A percentile compares a stretch with the other conserved stretches of the same genome.
phyloP scores from a whole-genome alignment of 1,139 yeast species.

The Lodderomyces metapsilosis region DNA sequence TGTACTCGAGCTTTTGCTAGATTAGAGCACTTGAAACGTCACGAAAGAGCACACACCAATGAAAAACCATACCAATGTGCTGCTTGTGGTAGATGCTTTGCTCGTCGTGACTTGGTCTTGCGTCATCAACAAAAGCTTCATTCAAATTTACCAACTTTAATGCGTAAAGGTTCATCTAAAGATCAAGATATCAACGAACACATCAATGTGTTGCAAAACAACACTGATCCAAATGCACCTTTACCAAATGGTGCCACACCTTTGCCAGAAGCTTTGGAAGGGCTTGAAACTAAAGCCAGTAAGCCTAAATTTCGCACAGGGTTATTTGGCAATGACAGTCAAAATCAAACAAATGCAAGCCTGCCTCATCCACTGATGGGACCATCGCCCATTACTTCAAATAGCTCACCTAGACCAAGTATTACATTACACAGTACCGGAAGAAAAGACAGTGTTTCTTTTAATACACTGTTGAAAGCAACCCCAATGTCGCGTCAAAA shows the following conservation, averaged over 20 bases:
- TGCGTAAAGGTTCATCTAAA: slow-evolving; percentile 21
- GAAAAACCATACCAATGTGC: slow-evolving; percentile 84
- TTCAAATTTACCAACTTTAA: slow-evolving; percentile 23
- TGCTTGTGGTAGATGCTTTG: slow-evolving; percentile 50
- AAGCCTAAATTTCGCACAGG: slow-evolving; percentile 24
- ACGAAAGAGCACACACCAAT: slow-evolving; percentile 91
- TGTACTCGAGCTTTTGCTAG: slow-evolving; percentile 97
- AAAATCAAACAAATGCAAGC: slow-evolving; percentile 4
- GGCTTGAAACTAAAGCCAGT: no score
- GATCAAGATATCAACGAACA: slow-evolving; percentile 31
- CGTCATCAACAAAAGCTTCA: slow-evolving; percentile 48
- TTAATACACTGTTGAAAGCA: slow-evolving; percentile 8
- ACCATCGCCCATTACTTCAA: slow-evolving; percentile 6
- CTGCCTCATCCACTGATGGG: slow-evolving; percentile 12
- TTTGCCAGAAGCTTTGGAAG: not conserved
- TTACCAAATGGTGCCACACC: slow-evolving; percentile 23
- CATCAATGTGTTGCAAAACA: slow-evolving; percentile 43
- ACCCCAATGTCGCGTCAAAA: slow-evolving; percentile 8
- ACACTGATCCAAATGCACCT: slow-evolving; percentile 46
- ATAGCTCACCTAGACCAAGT: slow-evolving; percentile 14
- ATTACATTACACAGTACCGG: slow-evolving; percentile 15
- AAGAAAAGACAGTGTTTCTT: slow-evolving; percentile 15
- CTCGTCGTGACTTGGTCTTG: slow-evolving; percentile 47
- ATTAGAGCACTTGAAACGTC: slow-evolving; percentile 89
- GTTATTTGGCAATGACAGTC: slow-evolving; percentile 15